A percentile compares a stretch with the other conserved stretches of the same genome.
These are phyloP conservation scores for Dryas integrifolia DNA, from an alignment of 331 rosid species.

Conservation along the genomic window DNA sequence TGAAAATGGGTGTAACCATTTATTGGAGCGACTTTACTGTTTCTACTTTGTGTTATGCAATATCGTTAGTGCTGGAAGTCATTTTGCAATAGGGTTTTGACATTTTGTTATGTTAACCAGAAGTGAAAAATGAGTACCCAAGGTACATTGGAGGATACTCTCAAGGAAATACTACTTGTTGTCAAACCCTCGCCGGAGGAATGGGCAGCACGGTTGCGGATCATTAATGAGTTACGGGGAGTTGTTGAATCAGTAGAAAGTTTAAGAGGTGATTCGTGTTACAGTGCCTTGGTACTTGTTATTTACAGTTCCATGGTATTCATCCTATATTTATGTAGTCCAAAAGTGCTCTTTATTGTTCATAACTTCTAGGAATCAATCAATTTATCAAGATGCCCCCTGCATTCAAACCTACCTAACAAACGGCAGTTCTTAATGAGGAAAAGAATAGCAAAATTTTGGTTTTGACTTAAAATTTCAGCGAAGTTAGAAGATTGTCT, in stretches of 20 bases:
- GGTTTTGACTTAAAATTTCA: too few species aligned
- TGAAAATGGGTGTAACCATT: not conserved
- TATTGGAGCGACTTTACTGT: slow-evolving; percentile 14
- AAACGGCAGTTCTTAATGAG: too few species aligned
- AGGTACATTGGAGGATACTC: slow-evolving; percentile 40
- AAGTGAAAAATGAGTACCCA: slow-evolving; percentile 35
- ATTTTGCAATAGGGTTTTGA: slow-evolving; percentile 17
- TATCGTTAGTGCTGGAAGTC: slow-evolving; percentile 28
- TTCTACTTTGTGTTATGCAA: slow-evolving; percentile 9
- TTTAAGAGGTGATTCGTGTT: slow-evolving; percentile 61
- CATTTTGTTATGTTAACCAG: slow-evolving; percentile 25
- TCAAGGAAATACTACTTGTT: slow-evolving; percentile 47
- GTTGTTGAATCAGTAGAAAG: slow-evolving; percentile 49
- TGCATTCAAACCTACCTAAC: not conserved
- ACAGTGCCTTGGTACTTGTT: not conserved
- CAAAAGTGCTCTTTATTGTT: not conserved
- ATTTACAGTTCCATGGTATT: slow-evolving; percentile 12
- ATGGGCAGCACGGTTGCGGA: slow-evolving; percentile 43
- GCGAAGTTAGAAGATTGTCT: not conserved
- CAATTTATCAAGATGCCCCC: not conserved
- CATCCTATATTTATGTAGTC: not conserved
- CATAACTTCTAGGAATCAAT: not conserved
- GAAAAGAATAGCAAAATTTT: too few species aligned
- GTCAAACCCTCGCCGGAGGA: slow-evolving; percentile 52
- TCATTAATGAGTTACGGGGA: slow-evolving; percentile 42